Conservation (phyloP, 768 basidiomycete genomes). For the Russula vinacea region DNA sequence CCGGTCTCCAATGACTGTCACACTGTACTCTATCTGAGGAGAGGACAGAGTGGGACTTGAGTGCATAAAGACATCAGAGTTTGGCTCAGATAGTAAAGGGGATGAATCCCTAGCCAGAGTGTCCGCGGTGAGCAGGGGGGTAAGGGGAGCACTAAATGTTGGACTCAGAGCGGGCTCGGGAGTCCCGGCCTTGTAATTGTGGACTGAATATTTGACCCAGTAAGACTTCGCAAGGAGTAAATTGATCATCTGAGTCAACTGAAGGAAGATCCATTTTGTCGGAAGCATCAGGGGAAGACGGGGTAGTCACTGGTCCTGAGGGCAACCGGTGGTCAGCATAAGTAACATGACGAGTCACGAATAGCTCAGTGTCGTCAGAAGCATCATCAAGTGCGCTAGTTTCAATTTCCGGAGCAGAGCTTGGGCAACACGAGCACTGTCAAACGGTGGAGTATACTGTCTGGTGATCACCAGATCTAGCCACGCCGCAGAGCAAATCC, state of each 20-base stretch:
- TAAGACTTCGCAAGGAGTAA: not conserved
- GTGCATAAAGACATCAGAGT: not conserved
- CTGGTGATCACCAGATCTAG: not conserved
- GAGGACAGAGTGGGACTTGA: conserved; percentile 17
- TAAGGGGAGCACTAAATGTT: not conserved
- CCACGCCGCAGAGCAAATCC: not conserved
- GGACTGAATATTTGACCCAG: not conserved
- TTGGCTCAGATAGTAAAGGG: not conserved
- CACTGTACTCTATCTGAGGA: conserved; percentile 12
- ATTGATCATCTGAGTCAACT: not conserved
- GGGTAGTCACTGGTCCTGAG: not conserved
- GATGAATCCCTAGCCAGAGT: not conserved
- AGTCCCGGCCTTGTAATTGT: not conserved
- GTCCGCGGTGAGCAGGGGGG: not conserved
- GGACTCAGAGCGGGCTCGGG: not conserved
- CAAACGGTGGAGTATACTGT: not conserved
- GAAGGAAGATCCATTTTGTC: not conserved
- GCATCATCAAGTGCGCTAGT: not conserved
- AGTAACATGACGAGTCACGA: not conserved
- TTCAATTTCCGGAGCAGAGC: not conserved
- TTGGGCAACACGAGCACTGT: not conserved
- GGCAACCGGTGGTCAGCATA: not conserved
- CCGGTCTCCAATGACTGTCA: not conserved
- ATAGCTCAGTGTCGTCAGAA: not conserved
- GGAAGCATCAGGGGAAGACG: not conserved